phyloP scores from a whole-genome alignment of 1,284 basidiomycete species.

The Rhodotorula sp. region DNA sequence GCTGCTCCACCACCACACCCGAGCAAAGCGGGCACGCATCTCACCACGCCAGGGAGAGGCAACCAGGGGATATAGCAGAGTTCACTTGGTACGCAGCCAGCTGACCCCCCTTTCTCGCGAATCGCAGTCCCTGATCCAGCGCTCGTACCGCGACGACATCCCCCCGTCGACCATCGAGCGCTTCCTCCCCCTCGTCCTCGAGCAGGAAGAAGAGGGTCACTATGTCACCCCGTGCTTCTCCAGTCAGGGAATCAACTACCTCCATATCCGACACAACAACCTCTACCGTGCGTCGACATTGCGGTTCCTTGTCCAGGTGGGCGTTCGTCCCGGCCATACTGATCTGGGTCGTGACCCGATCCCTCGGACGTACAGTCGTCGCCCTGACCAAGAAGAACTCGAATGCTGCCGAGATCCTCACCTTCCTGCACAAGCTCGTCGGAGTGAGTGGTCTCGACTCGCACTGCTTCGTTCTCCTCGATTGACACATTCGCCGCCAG shows the following conservation, averaged over 20 bases:
- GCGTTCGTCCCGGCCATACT: not conserved
- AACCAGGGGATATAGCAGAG: not conserved
- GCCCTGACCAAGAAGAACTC: constrained; percentile 94
- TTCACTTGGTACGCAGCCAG: too few species aligned
- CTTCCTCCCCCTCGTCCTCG: constrained; percentile 90
- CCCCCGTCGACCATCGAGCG: constrained; percentile 82
- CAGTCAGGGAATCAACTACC: constrained; percentile 90
- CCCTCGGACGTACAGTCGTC: constrained; percentile 62
- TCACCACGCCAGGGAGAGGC: not conserved
- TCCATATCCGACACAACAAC: constrained; percentile 98
- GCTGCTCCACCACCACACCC: not conserved
- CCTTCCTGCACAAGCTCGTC: constrained; percentile 89
- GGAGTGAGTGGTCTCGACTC: constrained; percentile 50
- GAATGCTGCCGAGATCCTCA: constrained; percentile 93
- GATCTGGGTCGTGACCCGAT: not conserved
- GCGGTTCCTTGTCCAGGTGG: not conserved
- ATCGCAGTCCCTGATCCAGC: constrained; percentile 82
- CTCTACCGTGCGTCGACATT: constrained; percentile 74
- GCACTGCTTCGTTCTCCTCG: not conserved
- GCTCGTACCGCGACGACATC: constrained; percentile 93
- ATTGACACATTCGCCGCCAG: constrained; percentile 49
- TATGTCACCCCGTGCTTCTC: constrained; percentile 95
- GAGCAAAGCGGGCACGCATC: not conserved
- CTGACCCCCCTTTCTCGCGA: not conserved
- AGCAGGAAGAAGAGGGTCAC: constrained; percentile 96